phyloP scores from a whole-genome alignment of 2,329 filamentous ascomycete species.

The Beauveria brongniartii region DNA sequence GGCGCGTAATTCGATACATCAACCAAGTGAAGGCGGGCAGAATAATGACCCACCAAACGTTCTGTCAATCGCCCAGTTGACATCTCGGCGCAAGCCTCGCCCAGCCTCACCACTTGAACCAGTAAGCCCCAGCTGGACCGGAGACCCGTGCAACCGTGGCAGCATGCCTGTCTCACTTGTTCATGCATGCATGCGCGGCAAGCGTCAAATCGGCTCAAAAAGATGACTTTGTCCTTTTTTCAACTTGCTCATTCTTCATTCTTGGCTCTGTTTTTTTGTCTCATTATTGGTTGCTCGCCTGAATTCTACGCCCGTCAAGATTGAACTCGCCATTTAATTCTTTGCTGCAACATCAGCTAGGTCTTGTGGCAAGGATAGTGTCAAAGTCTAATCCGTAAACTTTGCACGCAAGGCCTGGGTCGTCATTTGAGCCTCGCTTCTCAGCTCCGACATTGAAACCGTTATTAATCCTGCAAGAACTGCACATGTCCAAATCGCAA shows the following conservation, averaged over 20 bases:
- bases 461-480: too few species aligned
- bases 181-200: not conserved
- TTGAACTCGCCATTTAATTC: not conserved
- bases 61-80: not conserved
- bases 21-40: too few species aligned
- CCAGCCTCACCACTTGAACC: not conserved
- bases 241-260: not conserved
- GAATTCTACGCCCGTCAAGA: too few species aligned
- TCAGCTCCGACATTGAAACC: too few species aligned
- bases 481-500: too few species aligned
- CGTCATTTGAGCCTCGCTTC: too few species aligned
- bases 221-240: not conserved
- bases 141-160: not conserved
- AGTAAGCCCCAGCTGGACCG: slow-evolving; percentile 1
- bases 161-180: not conserved
- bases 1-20: too few species aligned
- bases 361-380: not conserved
- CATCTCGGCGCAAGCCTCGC: not conserved
- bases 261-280: not conserved
- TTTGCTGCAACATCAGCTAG: not conserved
- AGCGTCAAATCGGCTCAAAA: not conserved
- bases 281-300: not conserved
- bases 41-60: too few species aligned
- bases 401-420: too few species aligned
- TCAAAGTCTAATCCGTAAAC: not conserved